A percentile compares a stretch with the other conserved stretches of the same genome.
Conservation (phyloP, 768 basidiomycete genomes). For the Tubosaeta sp. region DNA sequence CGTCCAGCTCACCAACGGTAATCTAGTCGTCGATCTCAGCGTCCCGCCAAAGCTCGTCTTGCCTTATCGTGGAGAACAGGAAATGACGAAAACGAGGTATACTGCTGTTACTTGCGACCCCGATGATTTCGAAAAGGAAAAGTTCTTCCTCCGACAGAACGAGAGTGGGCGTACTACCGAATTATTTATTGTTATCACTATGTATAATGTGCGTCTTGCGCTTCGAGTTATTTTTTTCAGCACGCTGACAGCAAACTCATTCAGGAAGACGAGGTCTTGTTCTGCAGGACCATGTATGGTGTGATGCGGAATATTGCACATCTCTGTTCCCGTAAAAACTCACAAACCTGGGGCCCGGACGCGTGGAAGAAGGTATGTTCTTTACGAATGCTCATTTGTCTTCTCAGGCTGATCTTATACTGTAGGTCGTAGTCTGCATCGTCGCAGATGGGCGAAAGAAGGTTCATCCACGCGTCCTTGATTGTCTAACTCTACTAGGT, state of each 20-base stretch:
- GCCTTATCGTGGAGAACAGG: constrained; percentile 63
- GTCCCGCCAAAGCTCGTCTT: constrained; percentile 84
- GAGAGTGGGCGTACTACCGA: constrained; percentile 79
- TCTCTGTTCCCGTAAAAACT: constrained; percentile 80
- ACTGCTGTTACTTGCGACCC: constrained; percentile 94
- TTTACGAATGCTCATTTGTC: too few relatives aligned
- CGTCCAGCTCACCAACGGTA: constrained; percentile 81
- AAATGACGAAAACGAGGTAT: constrained; percentile 71
- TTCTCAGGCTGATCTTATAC: background rate
- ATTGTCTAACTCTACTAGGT: constrained; percentile 87
- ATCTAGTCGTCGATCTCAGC: constrained; percentile 78
- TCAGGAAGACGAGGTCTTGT: constrained; percentile 85
- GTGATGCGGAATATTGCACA: constrained; percentile 88
- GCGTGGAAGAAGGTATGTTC: constrained; percentile 85
- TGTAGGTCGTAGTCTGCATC: constrained; percentile 85
- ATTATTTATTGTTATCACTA: constrained; percentile 90
- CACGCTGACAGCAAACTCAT: constrained; percentile 8
- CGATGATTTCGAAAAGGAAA: constrained; percentile 80
- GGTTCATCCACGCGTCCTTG: constrained; percentile 78
- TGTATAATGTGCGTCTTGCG: constrained; percentile 77
- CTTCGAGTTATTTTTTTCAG: background rate
- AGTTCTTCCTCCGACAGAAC: constrained; percentile 84
- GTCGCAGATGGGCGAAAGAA: constrained; percentile 86
- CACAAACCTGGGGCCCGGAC: constrained; percentile 93
- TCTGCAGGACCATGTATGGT: constrained; percentile 90